Evolutionary conservation across 306 rosid species (phyloP).

Genomic region (Lathyrus aphaca): DNA sequence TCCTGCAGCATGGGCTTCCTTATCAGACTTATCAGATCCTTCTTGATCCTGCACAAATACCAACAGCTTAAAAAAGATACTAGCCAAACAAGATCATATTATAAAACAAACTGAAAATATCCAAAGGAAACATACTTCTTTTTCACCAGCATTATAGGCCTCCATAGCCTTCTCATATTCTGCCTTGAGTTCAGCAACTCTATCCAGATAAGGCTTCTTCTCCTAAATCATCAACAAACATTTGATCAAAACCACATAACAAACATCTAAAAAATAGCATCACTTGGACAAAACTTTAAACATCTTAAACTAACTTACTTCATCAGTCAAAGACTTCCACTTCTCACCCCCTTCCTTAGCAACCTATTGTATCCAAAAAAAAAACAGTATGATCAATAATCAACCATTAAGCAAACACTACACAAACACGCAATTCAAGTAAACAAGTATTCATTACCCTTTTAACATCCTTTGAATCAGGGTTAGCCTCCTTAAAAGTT

Average conservation of each 20-base stretch:
- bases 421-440: not conserved
- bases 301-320: constrained; percentile 45
- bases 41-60: constrained; percentile 51
- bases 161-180: constrained; percentile 63
- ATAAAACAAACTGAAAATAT: not conserved
- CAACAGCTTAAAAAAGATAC: not conserved
- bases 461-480: constrained; percentile 72
- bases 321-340: constrained; percentile 79
- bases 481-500: constrained; percentile 67
- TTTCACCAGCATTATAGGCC: constrained; percentile 47
- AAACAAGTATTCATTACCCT: constrained; percentile 42
- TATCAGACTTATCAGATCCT: constrained; percentile 42
- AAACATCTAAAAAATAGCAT: not conserved
- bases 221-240: constrained; percentile 49
- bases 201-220: constrained; percentile 76
- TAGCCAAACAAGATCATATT: not conserved
- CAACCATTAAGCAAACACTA: not conserved
- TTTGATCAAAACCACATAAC: not conserved
- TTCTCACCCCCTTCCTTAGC: constrained; percentile 81
- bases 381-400: not conserved
- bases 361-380: constrained; percentile 46
- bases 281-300: not conserved
- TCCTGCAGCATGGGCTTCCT: constrained; percentile 42
- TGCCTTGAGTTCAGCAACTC: constrained; percentile 73
- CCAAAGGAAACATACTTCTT: constrained; percentile 44